These are phyloP conservation scores for Penicillium desertorum DNA, from an alignment of 495 filamentous ascomycete species.

Conservation along the genomic window DNA sequence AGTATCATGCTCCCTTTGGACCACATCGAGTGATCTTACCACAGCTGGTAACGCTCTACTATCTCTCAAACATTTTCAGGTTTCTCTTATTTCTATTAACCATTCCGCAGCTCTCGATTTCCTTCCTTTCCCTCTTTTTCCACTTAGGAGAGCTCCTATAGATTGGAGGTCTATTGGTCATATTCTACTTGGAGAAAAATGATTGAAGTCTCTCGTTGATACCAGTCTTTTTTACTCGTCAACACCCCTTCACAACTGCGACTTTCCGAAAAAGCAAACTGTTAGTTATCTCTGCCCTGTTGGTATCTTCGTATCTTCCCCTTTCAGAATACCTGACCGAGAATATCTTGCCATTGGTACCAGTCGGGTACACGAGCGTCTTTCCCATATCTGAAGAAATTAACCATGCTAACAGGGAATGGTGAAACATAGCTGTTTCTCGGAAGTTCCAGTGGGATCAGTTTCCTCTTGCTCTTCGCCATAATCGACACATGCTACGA, in stretches of 20 bases:
- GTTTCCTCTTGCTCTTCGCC: not conserved
- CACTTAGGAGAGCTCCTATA: slow-evolving; percentile 1
- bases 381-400: not conserved
- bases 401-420: not conserved
- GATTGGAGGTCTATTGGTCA: slow-evolving; percentile 1
- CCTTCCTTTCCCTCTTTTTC: slow-evolving; percentile 2
- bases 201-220: slow-evolving; percentile 2
- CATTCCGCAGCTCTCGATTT: slow-evolving; percentile 2
- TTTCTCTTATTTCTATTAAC: slow-evolving; percentile 13
- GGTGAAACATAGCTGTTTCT: not conserved
- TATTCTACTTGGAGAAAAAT: not conserved
- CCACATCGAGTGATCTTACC: slow-evolving; percentile 11
- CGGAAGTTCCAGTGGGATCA: not conserved
- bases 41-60: slow-evolving; percentile 1
- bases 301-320: not conserved
- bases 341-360: not conserved
- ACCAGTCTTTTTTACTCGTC: not conserved
- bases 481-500: slow-evolving; percentile 13
- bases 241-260: not conserved
- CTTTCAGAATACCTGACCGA: not conserved
- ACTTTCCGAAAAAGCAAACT: not conserved
- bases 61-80: not conserved
- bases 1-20: slow-evolving; percentile 10
- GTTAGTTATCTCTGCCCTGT: not conserved
- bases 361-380: not conserved